phyloP scores from a whole-genome alignment of 768 basidiomycete species.

The Auricularia heimuer region DNA sequence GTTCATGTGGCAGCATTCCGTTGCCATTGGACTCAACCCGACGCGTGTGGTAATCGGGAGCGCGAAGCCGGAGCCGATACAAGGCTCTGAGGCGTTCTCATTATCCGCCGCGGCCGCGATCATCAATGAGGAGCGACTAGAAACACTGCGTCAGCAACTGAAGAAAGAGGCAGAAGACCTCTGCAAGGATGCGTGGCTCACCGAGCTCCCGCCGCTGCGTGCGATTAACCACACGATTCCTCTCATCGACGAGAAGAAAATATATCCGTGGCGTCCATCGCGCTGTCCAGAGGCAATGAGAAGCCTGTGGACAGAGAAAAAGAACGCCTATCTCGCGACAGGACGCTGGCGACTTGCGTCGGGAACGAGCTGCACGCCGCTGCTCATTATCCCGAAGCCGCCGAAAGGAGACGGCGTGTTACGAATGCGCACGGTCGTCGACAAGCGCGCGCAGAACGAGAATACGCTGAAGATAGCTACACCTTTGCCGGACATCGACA shows the following conservation, averaged over 20 bases:
- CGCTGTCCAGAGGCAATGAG: constrained; percentile 26
- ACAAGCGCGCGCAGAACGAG: constrained; percentile 23
- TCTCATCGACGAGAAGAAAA: constrained; percentile 21
- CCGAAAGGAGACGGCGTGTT: constrained; percentile 10
- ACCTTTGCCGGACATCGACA: constrained; percentile 20
- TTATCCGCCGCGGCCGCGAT: not conserved
- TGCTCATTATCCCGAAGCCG: constrained; percentile 25
- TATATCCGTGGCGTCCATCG: constrained; percentile 24
- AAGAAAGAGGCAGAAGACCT: constrained; percentile 17
- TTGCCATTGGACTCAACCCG: constrained; percentile 20
- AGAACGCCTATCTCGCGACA: constrained; percentile 19
- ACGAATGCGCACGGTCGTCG: constrained; percentile 15
- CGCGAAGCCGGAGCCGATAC: not conserved
- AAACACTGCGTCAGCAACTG: constrained; percentile 9
- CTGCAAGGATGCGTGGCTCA: constrained; percentile 20
- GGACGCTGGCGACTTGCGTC: constrained; percentile 23
- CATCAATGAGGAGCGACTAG: not conserved
- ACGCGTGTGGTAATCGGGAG: constrained; percentile 11
- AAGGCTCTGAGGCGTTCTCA: not conserved
- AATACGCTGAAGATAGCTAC: too few relatives aligned
- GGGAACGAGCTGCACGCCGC: constrained; percentile 21
- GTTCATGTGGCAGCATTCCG: constrained; percentile 25
- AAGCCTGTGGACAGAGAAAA: constrained; percentile 21
- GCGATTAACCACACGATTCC: constrained; percentile 30
- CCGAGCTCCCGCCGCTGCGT: constrained; percentile 20